Base-by-base conservation (phyloP, 495 filamentous ascomycete species). In the Neurospora sp. region DNA sequence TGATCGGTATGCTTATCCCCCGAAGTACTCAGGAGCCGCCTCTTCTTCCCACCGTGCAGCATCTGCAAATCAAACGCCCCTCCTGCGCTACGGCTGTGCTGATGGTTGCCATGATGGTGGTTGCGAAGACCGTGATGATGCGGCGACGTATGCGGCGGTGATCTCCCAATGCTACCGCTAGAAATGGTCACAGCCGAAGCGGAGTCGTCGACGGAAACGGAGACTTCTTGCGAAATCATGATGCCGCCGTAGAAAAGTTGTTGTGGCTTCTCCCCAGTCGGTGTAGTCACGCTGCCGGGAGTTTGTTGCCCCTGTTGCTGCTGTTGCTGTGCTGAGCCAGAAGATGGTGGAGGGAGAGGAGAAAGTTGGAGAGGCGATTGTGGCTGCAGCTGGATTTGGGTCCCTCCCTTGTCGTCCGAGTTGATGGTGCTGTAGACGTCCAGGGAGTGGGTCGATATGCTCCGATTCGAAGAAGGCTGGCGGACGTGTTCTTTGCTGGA, bases 151-250 rank as follows among this genome's bases (percentile, higher is more conserved):
- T 31, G 53, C 20, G 22, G 27, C 0, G 20, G 10, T 27, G 47
- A 59, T 3, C 20, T 44, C 1, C 12, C 18, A 0, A 9, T 3
- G 44, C 44, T 45, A 47, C 44, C 27, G 31, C 16, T 14, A 7
- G 42, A 38, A 14, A 47, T 41, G 1, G 68, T 59, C 0, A 38
- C 39, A 2, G 18, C 8, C 7, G 53, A 41, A 1, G 8, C 5
- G 12, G 44, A 68, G 16, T 76, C 70, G 0, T 79, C 77, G 8
- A 80, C 79, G 5, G 79, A 75, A 12, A 84, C 78, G 7, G 77
- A 78, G 4, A 84, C 75, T 16, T 82, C 80, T 22, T 82, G 78
- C 2, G 78, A 82, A 22, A 85, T 78, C 82, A 84, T 79, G 75
- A 84, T 84, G 47, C 82, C 80, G n/a, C 79, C 80, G n/a, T 76